Evolutionary conservation across 2,329 filamentous ascomycete genomes (phyloP).

Genomic region (Pseudomassariella vexata): DNA sequence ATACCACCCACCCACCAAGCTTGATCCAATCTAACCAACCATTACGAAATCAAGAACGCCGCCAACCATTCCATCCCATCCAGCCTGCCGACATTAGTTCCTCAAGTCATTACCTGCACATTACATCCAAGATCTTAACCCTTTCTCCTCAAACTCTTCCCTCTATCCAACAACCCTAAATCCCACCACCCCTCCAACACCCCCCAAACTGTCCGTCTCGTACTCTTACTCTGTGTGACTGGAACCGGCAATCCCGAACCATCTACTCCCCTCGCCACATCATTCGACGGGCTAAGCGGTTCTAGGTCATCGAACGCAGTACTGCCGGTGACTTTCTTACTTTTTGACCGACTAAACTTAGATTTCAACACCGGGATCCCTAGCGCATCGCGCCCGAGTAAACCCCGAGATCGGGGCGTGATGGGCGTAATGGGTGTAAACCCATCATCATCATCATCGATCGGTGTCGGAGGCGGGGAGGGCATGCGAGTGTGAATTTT

Average conservation of each 20-base stretch:
- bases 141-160: constrained; percentile 28
- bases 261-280: constrained; percentile 6
- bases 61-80: no score
- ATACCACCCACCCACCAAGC: no score
- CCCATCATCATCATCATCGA: constrained; percentile 16
- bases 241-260: constrained; percentile 3
- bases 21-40: no score
- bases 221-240: constrained; percentile 15
- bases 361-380: constrained; percentile 19
- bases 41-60: no score
- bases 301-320: constrained; percentile 17
- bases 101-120: no score
- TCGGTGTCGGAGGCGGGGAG: constrained; percentile 15
- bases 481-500: constrained; percentile 11
- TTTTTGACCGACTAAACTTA: constrained; percentile 12
- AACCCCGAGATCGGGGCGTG: constrained; percentile 11
- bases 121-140: not conserved
- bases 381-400: constrained; percentile 19
- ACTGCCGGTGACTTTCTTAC: constrained; percentile 9
- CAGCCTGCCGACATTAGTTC: no score
- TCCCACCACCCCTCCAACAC: constrained; percentile 52
- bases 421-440: constrained; percentile 22
- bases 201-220: constrained; percentile 40
- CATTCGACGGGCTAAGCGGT: constrained; percentile 16
- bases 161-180: constrained; percentile 36